Evolutionary conservation across 768 basidiomycete genomes (phyloP), one percentile per base, ranked within the genome.

Genomic region (Kondoa subrosea): DNA sequence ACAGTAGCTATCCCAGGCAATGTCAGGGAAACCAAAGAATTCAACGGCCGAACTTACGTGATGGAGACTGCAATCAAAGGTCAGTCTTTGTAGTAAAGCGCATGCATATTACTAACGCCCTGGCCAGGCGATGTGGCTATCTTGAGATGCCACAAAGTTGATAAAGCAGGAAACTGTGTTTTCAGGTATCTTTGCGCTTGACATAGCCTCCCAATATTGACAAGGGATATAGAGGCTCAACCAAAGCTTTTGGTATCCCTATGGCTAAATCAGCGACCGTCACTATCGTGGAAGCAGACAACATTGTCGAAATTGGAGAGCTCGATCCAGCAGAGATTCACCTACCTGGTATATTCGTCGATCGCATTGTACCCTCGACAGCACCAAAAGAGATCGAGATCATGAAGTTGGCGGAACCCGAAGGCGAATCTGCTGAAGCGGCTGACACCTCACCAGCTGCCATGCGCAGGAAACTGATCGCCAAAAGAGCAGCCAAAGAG

Each of bases 281-380:
- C 64, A 92, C 91, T 4, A 89, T 95, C 69, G 87, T 95, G 65
- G 91, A 95, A 82, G 91, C 91, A 0, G 91, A 95, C 74, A 80
- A 89, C 72, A 91, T 95, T 67, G 89, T 93, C 29, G 87, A 90
- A 1, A 78, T 84, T 32, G 91, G 91, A 15, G 81, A 84, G 4
- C 79, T 95, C 68, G 87, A 87, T 63, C 87, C 90, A 16, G 85
- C 87, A 74, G 80, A 84, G 30, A 84, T 95, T 66, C 91, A 76
- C 69, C 69, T 76, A 2, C 74, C 76, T 2, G 74, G 73, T 17
- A 70, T 75, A 68, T 74, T 68, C 76, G 85, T 95, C 69, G 86
- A 95, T 78, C 85, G 91, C 65, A 86, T 95, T 70, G 88, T 95
- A 63, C 80, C 80, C 60, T 85, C 91, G 8, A 87, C 85, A 0